Conservation (phyloP, 106 monocot genomes). For the Phalaenopsis equestris region DNA sequence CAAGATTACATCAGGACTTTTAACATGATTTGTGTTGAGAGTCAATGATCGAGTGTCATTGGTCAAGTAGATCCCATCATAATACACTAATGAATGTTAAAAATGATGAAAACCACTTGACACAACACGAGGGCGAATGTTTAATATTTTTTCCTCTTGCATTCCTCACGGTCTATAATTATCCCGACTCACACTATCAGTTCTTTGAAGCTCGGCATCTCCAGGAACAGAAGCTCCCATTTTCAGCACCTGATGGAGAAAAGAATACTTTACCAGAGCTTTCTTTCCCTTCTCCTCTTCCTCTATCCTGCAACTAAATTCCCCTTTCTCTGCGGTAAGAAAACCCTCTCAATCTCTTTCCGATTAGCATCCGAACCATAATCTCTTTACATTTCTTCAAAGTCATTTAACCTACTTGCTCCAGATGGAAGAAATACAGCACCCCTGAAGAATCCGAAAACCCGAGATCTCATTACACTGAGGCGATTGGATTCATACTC, state of each 20-base stretch:
- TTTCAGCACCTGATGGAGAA: slow-evolving; percentile 10
- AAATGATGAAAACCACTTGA: no score
- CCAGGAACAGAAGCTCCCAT: background rate
- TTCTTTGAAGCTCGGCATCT: background rate
- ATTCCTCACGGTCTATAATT: slow-evolving; percentile 11
- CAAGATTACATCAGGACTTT: no score
- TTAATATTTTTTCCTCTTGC: background rate
- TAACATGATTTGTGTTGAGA: no score
- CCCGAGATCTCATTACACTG: background rate
- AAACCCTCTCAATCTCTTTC: background rate
- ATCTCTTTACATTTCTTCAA: background rate
- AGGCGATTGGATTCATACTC: slow-evolving; percentile 14
- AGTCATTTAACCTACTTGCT: background rate
- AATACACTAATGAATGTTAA: no score
- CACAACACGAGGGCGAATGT: no score
- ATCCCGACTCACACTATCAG: background rate
- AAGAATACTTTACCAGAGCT: slow-evolving; percentile 9
- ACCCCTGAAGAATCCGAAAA: slow-evolving; percentile 12
- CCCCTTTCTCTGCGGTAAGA: slow-evolving; percentile 26
- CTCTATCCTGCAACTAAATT: slow-evolving; percentile 11
- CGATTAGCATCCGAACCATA: background rate
- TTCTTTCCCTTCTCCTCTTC: slow-evolving; percentile 17
- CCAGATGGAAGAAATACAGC: slow-evolving; percentile 20
- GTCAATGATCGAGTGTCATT: no score
- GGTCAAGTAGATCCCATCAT: no score